phyloP scores from a whole-genome alignment of 805 yeast genomes.

The Komagataella phaffii region DNA sequence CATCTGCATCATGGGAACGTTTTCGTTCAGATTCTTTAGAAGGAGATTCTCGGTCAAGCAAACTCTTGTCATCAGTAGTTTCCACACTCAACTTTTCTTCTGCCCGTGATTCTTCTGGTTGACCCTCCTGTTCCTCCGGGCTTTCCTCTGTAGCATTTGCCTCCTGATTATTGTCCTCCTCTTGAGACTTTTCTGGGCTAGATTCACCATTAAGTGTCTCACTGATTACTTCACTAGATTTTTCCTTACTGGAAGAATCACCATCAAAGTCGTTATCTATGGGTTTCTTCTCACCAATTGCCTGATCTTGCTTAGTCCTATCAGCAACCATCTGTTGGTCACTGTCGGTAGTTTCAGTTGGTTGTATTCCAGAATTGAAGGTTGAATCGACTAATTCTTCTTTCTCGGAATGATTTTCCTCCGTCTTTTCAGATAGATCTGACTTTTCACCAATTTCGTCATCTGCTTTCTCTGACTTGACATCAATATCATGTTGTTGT shows the following conservation, averaged over 20 bases:
- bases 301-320: too few relatives aligned
- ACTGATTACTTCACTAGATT: slow-evolving; percentile 1
- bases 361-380: slow-evolving; percentile 10
- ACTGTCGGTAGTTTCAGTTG: slow-evolving; percentile 2
- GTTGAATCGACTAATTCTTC: slow-evolving; percentile 7
- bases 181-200: neutral
- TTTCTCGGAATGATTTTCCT: neutral
- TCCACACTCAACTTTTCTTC: neutral
- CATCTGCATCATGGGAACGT: slow-evolving; percentile 7
- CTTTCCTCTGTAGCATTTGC: neutral
- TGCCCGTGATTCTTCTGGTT: slow-evolving; percentile 4
- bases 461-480: slow-evolving; percentile 1
- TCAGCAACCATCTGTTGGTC: slow-evolving; percentile 2
- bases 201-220: neutral
- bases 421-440: slow-evolving; percentile 1
- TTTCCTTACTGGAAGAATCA: neutral
- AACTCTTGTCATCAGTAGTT: neutral
- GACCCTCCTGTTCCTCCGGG: neutral
- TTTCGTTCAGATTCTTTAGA: neutral
- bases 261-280: neutral
- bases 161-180: neutral
- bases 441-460: slow-evolving; percentile 2
- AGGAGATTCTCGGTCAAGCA: neutral
- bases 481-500: slow-evolving; percentile 4
- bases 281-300: neutral